A percentile compares a stretch with the other conserved stretches of the same genome.
Evolutionary conservation across 2,329 filamentous ascomycete species (phyloP).

Genomic region (Alternaria gaisen): DNA sequence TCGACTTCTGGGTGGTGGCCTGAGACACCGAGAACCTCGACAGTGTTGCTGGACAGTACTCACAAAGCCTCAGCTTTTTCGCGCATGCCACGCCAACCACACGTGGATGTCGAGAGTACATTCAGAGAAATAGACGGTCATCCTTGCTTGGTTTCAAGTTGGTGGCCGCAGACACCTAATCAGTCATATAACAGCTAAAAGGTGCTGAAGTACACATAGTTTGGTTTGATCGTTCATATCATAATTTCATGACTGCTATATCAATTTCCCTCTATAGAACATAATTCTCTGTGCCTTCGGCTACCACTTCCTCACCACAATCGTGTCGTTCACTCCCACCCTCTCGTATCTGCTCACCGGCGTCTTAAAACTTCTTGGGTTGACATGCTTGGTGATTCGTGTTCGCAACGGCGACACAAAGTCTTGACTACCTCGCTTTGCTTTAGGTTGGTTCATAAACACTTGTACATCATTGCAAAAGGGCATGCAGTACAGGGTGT

Average conservation of each 20-base stretch:
- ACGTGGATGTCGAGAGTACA: not conserved
- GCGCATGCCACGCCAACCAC: not conserved
- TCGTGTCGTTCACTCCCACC: not conserved
- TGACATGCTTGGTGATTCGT: not conserved
- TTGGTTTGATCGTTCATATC: not conserved
- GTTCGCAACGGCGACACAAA: not conserved
- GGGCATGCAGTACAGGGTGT: not conserved
- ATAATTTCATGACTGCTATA: not conserved
- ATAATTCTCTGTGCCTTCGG: not conserved
- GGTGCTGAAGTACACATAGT: not conserved
- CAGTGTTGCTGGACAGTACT: conserved; percentile 11
- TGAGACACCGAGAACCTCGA: conserved; percentile 4
- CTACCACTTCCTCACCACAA: not conserved
- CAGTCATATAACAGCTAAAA: not conserved
- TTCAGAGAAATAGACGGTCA: conserved; percentile 2
- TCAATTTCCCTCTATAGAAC: not conserved
- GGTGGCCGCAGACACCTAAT: conserved; percentile 23
- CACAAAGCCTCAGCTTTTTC: conserved; percentile 19
- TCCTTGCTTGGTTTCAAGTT: conserved; percentile 22
- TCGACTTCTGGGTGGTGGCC: conserved; percentile 36
- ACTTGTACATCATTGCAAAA: not conserved
- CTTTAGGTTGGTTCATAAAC: not conserved
- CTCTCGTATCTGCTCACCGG: not conserved
- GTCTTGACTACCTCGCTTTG: not conserved
- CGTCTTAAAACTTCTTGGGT: not conserved